phyloP scores from a whole-genome alignment of 2,329 filamentous ascomycete species.

The Exophiala sp. region DNA sequence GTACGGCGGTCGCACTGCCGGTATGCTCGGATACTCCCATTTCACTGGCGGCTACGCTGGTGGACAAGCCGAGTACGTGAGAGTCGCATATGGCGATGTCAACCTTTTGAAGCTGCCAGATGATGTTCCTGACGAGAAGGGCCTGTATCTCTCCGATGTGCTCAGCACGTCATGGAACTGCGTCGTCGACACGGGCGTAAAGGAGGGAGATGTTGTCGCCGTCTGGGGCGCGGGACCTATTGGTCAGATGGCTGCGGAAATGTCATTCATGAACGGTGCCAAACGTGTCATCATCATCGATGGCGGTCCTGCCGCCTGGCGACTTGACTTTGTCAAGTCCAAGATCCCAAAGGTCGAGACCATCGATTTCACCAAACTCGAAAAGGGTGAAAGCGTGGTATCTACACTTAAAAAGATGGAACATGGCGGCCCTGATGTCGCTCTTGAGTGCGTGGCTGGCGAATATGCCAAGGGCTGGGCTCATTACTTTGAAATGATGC shows the following conservation, averaged over 20 bases:
- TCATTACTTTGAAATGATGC: conserved; percentile 57
- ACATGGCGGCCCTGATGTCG: conserved; percentile 69
- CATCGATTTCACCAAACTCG: conserved; percentile 66
- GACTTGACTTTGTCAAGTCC: conserved; percentile 65
- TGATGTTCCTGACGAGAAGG: conserved; percentile 79
- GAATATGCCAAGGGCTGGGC: conserved; percentile 62
- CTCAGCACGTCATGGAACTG: conserved; percentile 75
- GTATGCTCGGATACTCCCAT: conserved; percentile 68
- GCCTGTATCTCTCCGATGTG: conserved; percentile 76
- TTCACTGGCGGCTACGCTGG: conserved; percentile 85
- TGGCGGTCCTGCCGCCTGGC: conserved; percentile 57
- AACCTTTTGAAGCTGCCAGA: conserved; percentile 78
- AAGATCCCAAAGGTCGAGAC: conserved; percentile 65
- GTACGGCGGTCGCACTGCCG: conserved; percentile 75
- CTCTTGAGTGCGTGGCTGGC: conserved; percentile 65
- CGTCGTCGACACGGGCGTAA: conserved; percentile 80
- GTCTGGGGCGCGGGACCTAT: conserved; percentile 87
- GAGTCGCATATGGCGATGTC: conserved; percentile 75
- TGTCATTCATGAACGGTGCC: conserved; percentile 68
- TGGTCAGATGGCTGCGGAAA: conserved; percentile 71
- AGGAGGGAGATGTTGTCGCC: conserved; percentile 70
- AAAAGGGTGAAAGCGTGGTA: conserved; percentile 62
- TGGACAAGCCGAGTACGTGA: conserved; percentile 81
- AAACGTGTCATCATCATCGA: conserved; percentile 76
- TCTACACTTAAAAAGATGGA: conserved; percentile 70